These are phyloP conservation scores for Boechera retrofracta DNA, from an alignment of 345 rosid genomes.

Conservation along the genomic window DNA sequence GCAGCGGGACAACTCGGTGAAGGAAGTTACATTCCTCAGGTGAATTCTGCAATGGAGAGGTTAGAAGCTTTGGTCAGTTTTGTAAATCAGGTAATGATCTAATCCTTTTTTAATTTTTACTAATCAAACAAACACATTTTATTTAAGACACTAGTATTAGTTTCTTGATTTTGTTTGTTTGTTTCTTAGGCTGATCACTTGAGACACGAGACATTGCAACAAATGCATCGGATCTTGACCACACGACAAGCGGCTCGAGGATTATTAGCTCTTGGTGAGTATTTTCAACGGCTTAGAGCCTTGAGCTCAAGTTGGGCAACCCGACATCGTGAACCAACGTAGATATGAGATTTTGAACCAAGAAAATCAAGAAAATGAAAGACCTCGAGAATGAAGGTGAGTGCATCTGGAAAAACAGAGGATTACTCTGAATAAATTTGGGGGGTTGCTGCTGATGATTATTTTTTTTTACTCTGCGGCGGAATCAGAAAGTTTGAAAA, in stretches of 20 bases:
- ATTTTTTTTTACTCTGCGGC: constrained; percentile 41
- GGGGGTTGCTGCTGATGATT: constrained; percentile 42
- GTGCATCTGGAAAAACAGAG: constrained; percentile 28
- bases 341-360: constrained; percentile 21
- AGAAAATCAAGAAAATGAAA: background rate
- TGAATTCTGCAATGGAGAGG: constrained; percentile 73
- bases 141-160: background rate
- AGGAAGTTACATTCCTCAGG: constrained; percentile 59
- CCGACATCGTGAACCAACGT: constrained; percentile 62
- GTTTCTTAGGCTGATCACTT: constrained; percentile 81
- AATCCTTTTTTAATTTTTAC: background rate
- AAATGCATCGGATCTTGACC: constrained; percentile 76
- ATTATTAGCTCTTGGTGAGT: constrained; percentile 82
- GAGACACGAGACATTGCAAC: constrained; percentile 82
- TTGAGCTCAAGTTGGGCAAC: constrained; percentile 74
- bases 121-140: background rate
- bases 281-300: constrained; percentile 73
- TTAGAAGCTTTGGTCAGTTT: constrained; percentile 79
- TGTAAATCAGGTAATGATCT: constrained; percentile 69
- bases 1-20: constrained; percentile 66
- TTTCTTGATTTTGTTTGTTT: constrained; percentile 26
- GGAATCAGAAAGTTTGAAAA: constrained; percentile 7
- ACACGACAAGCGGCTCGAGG: constrained; percentile 79
- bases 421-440: constrained; percentile 10
- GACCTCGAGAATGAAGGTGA: constrained; percentile 24